Evolutionary conservation across 768 basidiomycete genomes (phyloP).

Genomic region (Mycena vitilis): DNA sequence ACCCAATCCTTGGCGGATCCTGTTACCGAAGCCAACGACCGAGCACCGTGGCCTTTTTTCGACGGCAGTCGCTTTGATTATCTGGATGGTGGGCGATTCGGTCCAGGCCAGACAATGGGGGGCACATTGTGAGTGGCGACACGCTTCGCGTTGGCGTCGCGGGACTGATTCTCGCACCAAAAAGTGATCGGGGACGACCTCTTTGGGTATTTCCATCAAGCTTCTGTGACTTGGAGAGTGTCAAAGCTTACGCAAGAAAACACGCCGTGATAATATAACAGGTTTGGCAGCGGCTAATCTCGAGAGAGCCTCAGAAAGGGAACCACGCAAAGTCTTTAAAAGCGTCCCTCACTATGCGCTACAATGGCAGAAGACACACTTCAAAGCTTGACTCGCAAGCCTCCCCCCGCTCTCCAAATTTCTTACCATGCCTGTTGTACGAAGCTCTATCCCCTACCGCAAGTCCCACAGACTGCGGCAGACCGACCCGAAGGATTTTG

Average conservation of each 20-base stretch:
- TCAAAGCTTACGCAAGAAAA: not conserved
- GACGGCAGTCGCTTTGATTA: conserved; percentile 14
- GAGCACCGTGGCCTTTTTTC: not conserved
- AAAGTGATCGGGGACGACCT: not conserved
- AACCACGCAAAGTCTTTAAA: conserved; percentile 20
- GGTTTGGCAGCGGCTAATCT: conserved; percentile 14
- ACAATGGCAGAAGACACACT: not conserved
- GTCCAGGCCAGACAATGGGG: not conserved
- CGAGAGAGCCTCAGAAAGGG: not conserved
- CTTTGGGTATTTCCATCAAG: conserved; percentile 15
- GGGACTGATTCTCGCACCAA: not conserved
- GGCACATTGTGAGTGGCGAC: too few relatives aligned
- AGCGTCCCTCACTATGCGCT: conserved; percentile 13
- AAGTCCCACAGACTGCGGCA: conserved; percentile 23
- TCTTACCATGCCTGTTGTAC: conserved; percentile 24
- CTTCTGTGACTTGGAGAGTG: not conserved
- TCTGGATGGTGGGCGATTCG: not conserved
- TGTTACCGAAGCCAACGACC: too few relatives aligned
- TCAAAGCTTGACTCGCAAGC: not conserved
- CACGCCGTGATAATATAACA: conserved; percentile 17
- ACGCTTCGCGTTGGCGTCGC: too few relatives aligned
- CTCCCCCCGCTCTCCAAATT: not conserved
- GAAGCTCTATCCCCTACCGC: conserved; percentile 15
- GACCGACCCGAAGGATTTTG: not conserved
- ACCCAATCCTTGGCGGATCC: too few relatives aligned